Conservation (phyloP, 1,284 basidiomycete species). For the Malassezia obtusa region DNA sequence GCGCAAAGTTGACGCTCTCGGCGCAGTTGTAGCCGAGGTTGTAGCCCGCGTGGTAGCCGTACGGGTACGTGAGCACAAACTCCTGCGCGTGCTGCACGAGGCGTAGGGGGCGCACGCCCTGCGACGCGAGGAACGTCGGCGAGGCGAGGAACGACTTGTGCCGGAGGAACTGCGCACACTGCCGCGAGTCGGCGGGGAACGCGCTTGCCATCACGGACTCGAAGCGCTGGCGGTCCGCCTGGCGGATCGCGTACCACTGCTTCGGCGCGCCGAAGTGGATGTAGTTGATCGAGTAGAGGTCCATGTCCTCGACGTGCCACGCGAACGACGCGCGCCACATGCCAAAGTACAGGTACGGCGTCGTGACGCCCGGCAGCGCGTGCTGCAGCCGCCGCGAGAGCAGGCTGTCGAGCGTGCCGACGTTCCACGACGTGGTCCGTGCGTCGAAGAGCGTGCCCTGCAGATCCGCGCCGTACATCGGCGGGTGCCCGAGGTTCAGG, state of each 20-base stretch:
- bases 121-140: slow-evolving; percentile 67
- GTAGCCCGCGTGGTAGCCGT: slow-evolving; percentile 89
- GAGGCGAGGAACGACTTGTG: slow-evolving; percentile 95
- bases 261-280: slow-evolving; percentile 96
- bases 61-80: slow-evolving; percentile 89
- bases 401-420: slow-evolving; percentile 75
- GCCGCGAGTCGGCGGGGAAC: slow-evolving; percentile 50
- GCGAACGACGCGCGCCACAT: slow-evolving; percentile 97
- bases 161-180: slow-evolving; percentile 84
- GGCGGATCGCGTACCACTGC: slow-evolving; percentile 91
- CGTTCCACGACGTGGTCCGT: slow-evolving; percentile 78
- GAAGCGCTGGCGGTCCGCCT: slow-evolving; percentile 57
- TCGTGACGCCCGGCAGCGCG: slow-evolving; percentile 81
- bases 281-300: slow-evolving; percentile 96
- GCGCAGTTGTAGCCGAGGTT: slow-evolving; percentile 96
- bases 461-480: slow-evolving; percentile 94
- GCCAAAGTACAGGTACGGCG: slow-evolving; percentile 94
- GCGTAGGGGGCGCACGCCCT: slow-evolving; percentile 55
- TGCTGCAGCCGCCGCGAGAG: slow-evolving; percentile 63
- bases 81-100: slow-evolving; percentile 77
- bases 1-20: slow-evolving; percentile 93
- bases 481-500: slow-evolving; percentile 75
- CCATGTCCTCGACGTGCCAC: slow-evolving; percentile 88
- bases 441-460: slow-evolving; percentile 76
- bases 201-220: slow-evolving; percentile 43